Evolutionary conservation across 192 early-diverging fungal genomes (phyloP).

Genomic region (Podochytrium sp.): DNA sequence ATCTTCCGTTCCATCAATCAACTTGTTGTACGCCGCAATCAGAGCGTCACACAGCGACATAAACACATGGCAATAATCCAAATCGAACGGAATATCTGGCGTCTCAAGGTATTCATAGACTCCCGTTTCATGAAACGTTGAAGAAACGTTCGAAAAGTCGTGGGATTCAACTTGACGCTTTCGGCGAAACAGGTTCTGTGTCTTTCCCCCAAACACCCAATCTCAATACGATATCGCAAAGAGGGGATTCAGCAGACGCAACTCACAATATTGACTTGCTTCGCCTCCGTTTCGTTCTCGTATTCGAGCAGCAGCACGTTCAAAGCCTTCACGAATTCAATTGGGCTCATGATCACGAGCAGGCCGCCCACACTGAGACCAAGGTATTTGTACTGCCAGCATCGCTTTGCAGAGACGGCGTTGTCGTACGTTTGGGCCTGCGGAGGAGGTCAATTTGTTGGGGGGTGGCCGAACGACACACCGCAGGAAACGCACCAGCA

Average conservation of each 20-base stretch:
- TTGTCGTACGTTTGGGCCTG: constrained; percentile 31
- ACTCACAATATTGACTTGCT: constrained; percentile 34
- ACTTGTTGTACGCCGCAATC: constrained; percentile 44
- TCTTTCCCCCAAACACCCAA: constrained; percentile 16
- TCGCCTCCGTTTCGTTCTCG: constrained; percentile 38
- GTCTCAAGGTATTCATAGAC: constrained; percentile 42
- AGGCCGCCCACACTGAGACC: constrained; percentile 41
- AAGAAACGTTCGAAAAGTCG: constrained; percentile 28
- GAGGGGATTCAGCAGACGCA: background rate
- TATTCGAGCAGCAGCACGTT: constrained; percentile 42
- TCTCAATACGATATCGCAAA: too few species aligned
- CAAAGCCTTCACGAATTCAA: constrained; percentile 44
- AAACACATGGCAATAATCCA: constrained; percentile 40
- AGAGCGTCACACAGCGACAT: constrained; percentile 46
- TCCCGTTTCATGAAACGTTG: constrained; percentile 21
- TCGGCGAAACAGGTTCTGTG: constrained; percentile 31
- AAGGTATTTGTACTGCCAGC: constrained; percentile 42
- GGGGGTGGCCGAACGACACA: background rate
- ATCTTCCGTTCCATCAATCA: constrained; percentile 41
- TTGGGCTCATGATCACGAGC: constrained; percentile 32
- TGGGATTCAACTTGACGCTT: constrained; percentile 2
- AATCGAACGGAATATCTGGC: constrained; percentile 45
- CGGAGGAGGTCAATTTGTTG: background rate
- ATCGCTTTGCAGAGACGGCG: constrained; percentile 8
- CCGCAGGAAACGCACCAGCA: background rate